Conservation (phyloP, 129 eudicot genomes). For the Logfia minima region DNA sequence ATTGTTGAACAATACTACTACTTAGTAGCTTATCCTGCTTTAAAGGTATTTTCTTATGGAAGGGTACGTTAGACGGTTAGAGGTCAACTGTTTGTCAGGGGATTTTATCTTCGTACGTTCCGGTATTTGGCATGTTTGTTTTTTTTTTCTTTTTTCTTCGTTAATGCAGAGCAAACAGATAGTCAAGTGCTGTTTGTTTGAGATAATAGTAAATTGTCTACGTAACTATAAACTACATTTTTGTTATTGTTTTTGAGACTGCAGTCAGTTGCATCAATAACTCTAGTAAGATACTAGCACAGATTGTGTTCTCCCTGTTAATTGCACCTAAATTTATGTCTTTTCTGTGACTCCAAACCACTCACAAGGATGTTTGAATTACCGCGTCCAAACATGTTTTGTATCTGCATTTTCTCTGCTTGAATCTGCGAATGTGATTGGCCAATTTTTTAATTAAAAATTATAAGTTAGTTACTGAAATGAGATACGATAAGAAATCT, state of each 20-base stretch:
- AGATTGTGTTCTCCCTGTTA: no score
- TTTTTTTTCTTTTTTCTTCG: neutral
- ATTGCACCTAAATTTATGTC: no score
- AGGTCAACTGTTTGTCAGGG: constrained; percentile 13
- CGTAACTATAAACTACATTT: neutral
- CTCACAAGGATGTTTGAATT: no score
- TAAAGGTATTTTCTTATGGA: constrained; percentile 20
- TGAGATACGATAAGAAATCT: no score
- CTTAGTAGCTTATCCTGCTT: constrained; percentile 29
- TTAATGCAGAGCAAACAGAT: neutral
- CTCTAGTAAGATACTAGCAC: neutral
- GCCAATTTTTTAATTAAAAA: no score
- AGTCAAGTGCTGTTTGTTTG: neutral
- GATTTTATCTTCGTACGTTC: neutral
- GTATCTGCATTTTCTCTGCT: no score
- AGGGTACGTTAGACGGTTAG: neutral
- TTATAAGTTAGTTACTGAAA: no score
- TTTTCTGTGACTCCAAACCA: no score
- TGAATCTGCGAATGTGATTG: no score
- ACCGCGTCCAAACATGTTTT: no score
- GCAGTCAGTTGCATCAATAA: neutral
- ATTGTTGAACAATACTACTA: constrained; percentile 30
- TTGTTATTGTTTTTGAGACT: neutral
- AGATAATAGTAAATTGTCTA: neutral
- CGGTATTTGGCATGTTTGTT: neutral